Evolutionary conservation across 2,329 filamentous ascomycete species (phyloP).

Genomic region (Kalmusia sp.): DNA sequence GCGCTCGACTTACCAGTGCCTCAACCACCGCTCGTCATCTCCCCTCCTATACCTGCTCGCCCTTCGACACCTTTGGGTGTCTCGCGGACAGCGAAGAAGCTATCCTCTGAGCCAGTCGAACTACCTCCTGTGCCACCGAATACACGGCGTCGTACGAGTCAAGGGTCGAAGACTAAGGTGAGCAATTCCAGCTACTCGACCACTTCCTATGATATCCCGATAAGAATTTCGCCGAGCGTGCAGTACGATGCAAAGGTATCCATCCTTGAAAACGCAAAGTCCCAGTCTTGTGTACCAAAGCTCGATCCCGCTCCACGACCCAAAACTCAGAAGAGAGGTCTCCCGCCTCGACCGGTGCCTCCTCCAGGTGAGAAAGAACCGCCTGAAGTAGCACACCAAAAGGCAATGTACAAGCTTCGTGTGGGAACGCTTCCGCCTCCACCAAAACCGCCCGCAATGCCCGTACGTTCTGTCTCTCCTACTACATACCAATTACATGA

Average conservation of each 20-base stretch:
- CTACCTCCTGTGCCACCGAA: neutral
- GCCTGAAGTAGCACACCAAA: neutral
- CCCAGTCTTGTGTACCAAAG: neutral
- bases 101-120: neutral
- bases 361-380: constrained; percentile 1
- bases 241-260: constrained; percentile 12
- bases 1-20: neutral
- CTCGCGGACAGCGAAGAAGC: neutral
- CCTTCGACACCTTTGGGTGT: constrained; percentile 1
- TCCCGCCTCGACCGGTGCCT: constrained; percentile 7
- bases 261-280: constrained; percentile 2
- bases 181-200: neutral
- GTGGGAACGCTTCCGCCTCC: neutral
- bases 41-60: neutral
- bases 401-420: neutral
- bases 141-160: neutral
- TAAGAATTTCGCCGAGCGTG: constrained; percentile 11
- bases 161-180: neutral
- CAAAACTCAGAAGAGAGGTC: neutral
- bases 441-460: neutral
- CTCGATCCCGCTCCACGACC: constrained; percentile 9
- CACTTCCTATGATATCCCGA: neutral
- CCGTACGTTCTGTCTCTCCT: neutral
- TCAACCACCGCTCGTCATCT: neutral
- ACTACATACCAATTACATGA: neutral